Evolutionary conservation across 1,284 basidiomycete genomes (phyloP), one percentile per base, ranked within the genome.

Genomic region (Leccinum griseonigrum): DNA sequence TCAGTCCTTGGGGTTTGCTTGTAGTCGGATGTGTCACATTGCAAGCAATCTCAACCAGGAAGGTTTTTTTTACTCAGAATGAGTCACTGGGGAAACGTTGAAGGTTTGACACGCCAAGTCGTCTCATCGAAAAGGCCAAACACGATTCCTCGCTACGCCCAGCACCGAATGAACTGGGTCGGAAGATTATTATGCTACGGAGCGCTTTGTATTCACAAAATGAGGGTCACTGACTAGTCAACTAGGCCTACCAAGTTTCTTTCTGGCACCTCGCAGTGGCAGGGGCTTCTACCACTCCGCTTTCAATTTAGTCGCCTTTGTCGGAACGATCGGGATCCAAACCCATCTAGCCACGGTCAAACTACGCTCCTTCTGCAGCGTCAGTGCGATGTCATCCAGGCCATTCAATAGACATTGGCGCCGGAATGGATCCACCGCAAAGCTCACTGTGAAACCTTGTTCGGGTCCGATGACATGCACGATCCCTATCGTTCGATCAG

Each of bases 381-480:
- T 98, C 74, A 98, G 79, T 54, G 90, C 94, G 68, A 97, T 95
- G 74, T 97, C 95, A 74, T 98, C 95, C 67, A 98, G 79, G 36
- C 95, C 95, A 72, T 98, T 95, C 76, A 98, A 74, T 75, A 98
- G 79, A 75, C 96, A 96, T 74, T 96, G 92, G 63, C 93, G 82
- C 63, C 95, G 83, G 90, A 98, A 98, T 0, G 88, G 77, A 77
- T 98, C 95, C 55, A 90, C 87, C 43, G 82, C 80, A 78, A 98
- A 98, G 56, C 83, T 58, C 69, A 90, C 89, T 55, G 94, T 98
- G 75, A 98, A 98, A 40, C 95, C 95, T 79, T 98, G 93, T 74
- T 98, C 95, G 56, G 96, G 95, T 56, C 95, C 96, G 69, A 98
- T 97, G 66, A 98, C 84, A 75, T 98, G 95, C 8, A 98, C 95